Conservation (phyloP, 306 rosid species). For the Hylodesmum podocarpum region DNA sequence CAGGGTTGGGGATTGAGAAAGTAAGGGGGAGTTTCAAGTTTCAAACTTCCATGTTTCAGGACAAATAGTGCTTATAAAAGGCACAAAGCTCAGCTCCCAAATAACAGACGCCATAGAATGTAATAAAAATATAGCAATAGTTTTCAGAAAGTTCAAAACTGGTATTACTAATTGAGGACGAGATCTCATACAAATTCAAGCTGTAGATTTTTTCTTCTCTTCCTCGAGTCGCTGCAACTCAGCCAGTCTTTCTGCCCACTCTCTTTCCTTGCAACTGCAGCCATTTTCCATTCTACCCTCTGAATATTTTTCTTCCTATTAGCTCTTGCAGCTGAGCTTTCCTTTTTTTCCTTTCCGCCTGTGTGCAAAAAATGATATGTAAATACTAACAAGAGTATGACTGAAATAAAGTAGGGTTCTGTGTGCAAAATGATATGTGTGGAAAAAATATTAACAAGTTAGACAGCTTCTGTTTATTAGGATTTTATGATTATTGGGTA, state of each 20-base stretch:
- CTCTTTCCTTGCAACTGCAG: constrained; percentile 93
- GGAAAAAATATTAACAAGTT: no score
- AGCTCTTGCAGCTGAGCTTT: constrained; percentile 82
- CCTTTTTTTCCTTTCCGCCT: constrained; percentile 76
- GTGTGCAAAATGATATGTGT: no score
- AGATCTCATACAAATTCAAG: constrained; percentile 33
- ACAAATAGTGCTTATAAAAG: not conserved
- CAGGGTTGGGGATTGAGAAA: no score
- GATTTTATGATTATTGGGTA: no score
- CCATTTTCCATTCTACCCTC: constrained; percentile 90
- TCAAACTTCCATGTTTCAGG: not conserved
- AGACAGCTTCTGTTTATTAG: no score
- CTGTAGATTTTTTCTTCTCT: constrained; percentile 62
- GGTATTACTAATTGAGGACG: not conserved
- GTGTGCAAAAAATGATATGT: constrained; percentile 39
- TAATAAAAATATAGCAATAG: not conserved
- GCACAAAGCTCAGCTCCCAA: constrained; percentile 15
- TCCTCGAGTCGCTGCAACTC: constrained; percentile 71
- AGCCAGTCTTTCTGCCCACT: constrained; percentile 64
- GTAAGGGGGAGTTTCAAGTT: no score
- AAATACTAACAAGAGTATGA: no score
- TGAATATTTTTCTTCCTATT: constrained; percentile 64
- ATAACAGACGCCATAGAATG: constrained; percentile 10
- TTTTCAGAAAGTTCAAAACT: not conserved
- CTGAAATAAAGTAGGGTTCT: no score